Evolutionary conservation across 106 monocot species (phyloP), one percentile per base, ranked within the genome.

Genomic region (Dioscorea zingiberensis): DNA sequence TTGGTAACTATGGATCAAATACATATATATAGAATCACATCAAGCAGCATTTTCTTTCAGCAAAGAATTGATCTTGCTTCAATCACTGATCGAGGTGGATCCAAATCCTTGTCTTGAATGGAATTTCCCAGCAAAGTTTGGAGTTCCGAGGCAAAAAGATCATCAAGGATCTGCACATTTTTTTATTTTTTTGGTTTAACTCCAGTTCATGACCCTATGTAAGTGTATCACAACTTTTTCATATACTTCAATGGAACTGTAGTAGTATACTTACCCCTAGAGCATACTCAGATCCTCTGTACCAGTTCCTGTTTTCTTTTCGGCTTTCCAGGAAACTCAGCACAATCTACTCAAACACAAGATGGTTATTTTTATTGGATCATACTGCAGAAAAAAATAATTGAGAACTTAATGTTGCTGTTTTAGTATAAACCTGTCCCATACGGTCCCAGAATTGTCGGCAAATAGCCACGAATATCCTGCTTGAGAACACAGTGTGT

Each of bases 261-360:
- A 38, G 38, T 38, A 38, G 6, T 29, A 44, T 29, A 47, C 85
- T 82, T 79, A 97, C 91, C 71, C 81, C 76, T 21, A 97, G 71
- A 64, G 88, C 91, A 77, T 85, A 77, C 28, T 70, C 76, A 25
- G 91, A 88, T 63, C 88, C 88, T 56, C 78, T 74, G 54, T 97
- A 91, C 84, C 91, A 97, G 26, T 79, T 71, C 30, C 83, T 80
- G 72, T 92, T 97, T 77, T 91, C 95, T 59, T 91, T 97, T 68
- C 82, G 44, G 69, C 87, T 95, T 80, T 91, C 95, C 21, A 95
- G 80, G 66, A 95, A 95, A 27, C 70, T 81, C 60, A 95, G 22
- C 23, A 91, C 81, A 79, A 88, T 83, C 91, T 95, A 55, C 58
- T 38, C 19, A 76, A 73, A 80, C 58, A 13, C 11, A 7, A 48